These are phyloP conservation scores for Flammula alnicola DNA, from an alignment of 1,284 basidiomycete species.

Conservation along the genomic window DNA sequence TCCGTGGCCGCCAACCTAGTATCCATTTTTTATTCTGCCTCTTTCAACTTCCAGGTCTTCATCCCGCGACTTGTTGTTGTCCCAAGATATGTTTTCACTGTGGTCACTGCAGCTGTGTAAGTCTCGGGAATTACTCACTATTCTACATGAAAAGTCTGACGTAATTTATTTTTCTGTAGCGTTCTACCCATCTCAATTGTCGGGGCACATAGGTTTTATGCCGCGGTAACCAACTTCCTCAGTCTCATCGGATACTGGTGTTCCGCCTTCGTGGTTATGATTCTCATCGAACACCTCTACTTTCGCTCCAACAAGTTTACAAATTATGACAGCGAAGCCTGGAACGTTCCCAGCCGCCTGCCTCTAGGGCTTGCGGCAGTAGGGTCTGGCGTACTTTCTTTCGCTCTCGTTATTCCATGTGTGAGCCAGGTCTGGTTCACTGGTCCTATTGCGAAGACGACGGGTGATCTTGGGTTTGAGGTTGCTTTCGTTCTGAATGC, in stretches of 20 bases:
- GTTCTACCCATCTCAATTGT: conserved; percentile 66
- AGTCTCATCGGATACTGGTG: conserved; percentile 76
- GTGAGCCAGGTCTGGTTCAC: conserved; percentile 77
- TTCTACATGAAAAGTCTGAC: background rate
- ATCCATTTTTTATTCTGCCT: conserved; percentile 81
- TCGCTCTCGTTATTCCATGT: conserved; percentile 63
- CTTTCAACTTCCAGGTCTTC: conserved; percentile 81
- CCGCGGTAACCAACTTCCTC: conserved; percentile 70
- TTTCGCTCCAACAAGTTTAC: conserved; percentile 57
- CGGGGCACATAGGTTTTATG: conserved; percentile 68
- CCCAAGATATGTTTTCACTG: conserved; percentile 86
- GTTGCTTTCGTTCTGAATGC: conserved; percentile 59
- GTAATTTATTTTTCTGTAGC: conserved; percentile 27
- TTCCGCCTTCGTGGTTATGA: conserved; percentile 57
- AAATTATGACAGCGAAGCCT: conserved; percentile 54
- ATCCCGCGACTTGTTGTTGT: conserved; percentile 70
- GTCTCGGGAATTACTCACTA: conserved; percentile 23
- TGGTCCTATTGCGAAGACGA: conserved; percentile 65
- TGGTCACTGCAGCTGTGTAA: conserved; percentile 80
- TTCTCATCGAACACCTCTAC: conserved; percentile 66
- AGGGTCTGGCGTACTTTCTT: conserved; percentile 50
- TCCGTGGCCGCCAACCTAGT: conserved; percentile 86
- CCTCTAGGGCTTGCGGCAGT: conserved; percentile 68
- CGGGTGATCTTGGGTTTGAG: conserved; percentile 79
- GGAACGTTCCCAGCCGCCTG: conserved; percentile 58